A percentile compares a stretch with the other conserved stretches of the same genome.
These are phyloP conservation scores for Exutisphaerella laricina DNA, from an alignment of 2,329 filamentous ascomycete species.

Conservation along the genomic window DNA sequence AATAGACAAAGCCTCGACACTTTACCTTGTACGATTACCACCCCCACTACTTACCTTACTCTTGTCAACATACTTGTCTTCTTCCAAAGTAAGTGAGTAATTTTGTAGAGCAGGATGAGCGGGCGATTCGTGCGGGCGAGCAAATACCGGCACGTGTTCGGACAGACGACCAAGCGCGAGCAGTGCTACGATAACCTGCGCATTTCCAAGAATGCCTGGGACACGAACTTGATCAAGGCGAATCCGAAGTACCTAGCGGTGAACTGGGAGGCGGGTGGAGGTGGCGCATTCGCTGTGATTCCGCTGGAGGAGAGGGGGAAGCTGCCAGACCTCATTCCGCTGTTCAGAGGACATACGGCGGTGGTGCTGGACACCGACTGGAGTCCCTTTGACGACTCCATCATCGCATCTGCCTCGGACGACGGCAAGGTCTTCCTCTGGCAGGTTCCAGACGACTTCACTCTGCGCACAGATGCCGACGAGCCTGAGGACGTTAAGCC, in stretches of 20 bases:
- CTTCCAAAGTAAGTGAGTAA: background rate
- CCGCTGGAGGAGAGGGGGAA: slow-evolving; percentile 85
- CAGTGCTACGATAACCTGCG: slow-evolving; percentile 98
- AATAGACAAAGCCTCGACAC: too few relatives aligned
- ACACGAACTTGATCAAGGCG: slow-evolving; percentile 96
- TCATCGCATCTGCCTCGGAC: slow-evolving; percentile 91
- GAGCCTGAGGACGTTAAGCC: slow-evolving; percentile 77
- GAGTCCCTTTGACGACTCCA: slow-evolving; percentile 92
- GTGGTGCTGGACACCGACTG: slow-evolving; percentile 97
- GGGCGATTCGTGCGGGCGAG: slow-evolving; percentile 68
- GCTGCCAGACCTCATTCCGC: slow-evolving; percentile 82
- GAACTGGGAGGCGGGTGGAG: slow-evolving; percentile 96
- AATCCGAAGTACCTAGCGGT: slow-evolving; percentile 95
- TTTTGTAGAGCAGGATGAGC: slow-evolving; percentile 47
- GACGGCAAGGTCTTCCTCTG: slow-evolving; percentile 96
- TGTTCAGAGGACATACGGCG: slow-evolving; percentile 94
- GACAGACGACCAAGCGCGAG: slow-evolving; percentile 91
- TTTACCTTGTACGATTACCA: background rate
- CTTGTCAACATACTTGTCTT: background rate
- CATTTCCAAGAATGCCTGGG: slow-evolving; percentile 98
- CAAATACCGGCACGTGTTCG: slow-evolving; percentile 90
- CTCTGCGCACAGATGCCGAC: slow-evolving; percentile 74
- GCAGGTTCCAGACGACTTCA: slow-evolving; percentile 86
- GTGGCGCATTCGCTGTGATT: slow-evolving; percentile 94
- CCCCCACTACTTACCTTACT: background rate